These are phyloP conservation scores for Xylaria sp. DNA, from an alignment of 2,329 filamentous ascomycete genomes.

Conservation along the genomic window DNA sequence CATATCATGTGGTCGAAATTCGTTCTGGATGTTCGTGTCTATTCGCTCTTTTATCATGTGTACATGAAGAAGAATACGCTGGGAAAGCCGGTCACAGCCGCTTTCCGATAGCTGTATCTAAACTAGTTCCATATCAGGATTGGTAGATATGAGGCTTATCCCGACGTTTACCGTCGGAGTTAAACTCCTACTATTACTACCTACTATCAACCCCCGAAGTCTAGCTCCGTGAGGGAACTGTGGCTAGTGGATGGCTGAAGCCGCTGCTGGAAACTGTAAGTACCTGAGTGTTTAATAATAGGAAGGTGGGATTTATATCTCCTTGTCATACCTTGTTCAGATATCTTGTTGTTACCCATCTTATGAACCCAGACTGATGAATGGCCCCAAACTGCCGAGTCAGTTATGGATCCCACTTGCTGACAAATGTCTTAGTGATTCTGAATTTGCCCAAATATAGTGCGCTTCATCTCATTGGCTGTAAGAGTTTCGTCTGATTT, in stretches of 20 bases:
- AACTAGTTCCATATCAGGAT: neutral
- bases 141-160: neutral
- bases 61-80: neutral
- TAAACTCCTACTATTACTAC: neutral
- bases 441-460: neutral
- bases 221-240: neutral
- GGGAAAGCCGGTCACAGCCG: conserved; percentile 25
- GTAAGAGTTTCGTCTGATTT: neutral
- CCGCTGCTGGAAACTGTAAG: neutral
- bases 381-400: neutral
- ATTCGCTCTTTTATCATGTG: neutral
- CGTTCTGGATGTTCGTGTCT: conserved; percentile 1
- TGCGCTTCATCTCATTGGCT: neutral
- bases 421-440: neutral
- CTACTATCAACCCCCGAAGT: neutral
- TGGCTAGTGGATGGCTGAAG: conserved; percentile 3
- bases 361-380: no score
- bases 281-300: neutral
- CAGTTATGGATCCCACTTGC: neutral
- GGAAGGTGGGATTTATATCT: neutral
- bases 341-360: neutral
- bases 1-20: conserved; percentile 1
- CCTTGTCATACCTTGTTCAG: neutral
- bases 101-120: conserved; percentile 21
- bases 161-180: conserved; percentile 29